Conservation (phyloP, 306 rosid genomes). For the Vachellia collinsii region DNA sequence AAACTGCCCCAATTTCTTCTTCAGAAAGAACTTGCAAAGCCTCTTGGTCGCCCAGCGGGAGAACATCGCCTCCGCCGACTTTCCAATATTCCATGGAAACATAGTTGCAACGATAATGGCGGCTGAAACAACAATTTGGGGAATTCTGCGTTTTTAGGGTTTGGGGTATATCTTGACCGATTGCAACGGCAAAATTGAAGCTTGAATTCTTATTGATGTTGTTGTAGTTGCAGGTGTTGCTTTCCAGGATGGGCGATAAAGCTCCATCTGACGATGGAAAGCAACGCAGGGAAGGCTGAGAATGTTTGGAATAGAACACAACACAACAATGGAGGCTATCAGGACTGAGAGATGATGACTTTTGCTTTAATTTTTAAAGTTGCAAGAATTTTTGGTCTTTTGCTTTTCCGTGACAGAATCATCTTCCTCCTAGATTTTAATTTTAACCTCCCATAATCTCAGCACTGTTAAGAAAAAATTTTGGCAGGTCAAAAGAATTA, state of each 20-base stretch:
- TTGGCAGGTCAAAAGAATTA: neutral
- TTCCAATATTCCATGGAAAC: slow-evolving; percentile 88
- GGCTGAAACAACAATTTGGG: neutral
- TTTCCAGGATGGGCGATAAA: slow-evolving; percentile 31
- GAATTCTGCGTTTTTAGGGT: slow-evolving; percentile 33
- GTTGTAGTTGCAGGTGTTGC: slow-evolving; percentile 9
- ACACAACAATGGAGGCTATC: neutral
- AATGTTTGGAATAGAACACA: neutral
- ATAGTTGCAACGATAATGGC: slow-evolving; percentile 42
- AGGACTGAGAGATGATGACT: neutral
- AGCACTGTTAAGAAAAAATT: neutral
- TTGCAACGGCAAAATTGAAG: slow-evolving; percentile 20
- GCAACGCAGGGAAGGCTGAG: slow-evolving; percentile 24
- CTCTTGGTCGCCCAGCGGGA: slow-evolving; percentile 87
- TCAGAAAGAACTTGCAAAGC: slow-evolving; percentile 80
- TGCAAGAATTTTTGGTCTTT: neutral
- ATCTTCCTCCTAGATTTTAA: neutral
- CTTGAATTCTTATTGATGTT: neutral
- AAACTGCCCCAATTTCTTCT: slow-evolving; percentile 92
- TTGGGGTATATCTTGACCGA: neutral
- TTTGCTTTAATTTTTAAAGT: neutral
- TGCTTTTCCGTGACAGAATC: slow-evolving; percentile 19
- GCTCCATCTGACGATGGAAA: slow-evolving; percentile 42
- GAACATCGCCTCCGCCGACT: slow-evolving; percentile 96
- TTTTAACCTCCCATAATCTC: neutral